A percentile compares a stretch with the other conserved stretches of the same genome.
These are phyloP conservation scores for Tephrocybe sp. DNA, from an alignment of 768 basidiomycete species.

Conservation along the genomic window DNA sequence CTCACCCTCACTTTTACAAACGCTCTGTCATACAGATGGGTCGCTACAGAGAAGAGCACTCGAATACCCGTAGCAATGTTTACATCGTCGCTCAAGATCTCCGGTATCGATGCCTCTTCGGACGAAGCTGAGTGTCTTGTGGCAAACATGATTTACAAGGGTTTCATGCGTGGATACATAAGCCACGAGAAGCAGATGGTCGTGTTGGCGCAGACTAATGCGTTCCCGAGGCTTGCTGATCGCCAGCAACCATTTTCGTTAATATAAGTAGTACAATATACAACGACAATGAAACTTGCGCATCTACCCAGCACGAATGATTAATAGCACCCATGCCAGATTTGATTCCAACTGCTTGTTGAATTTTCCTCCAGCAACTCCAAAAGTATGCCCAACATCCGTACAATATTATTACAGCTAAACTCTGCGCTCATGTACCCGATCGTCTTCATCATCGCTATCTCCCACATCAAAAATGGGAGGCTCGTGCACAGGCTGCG, in stretches of 20 bases:
- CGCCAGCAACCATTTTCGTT: conserved; percentile 52
- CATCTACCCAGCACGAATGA: too few relatives aligned
- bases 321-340: too few relatives aligned
- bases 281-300: too few relatives aligned
- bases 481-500: conserved; percentile 27
- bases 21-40: conserved; percentile 58
- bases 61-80: conserved; percentile 84
- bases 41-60: conserved; percentile 67
- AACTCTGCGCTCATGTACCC: conserved; percentile 13
- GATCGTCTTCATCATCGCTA: conserved; percentile 50
- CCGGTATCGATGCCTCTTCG: conserved; percentile 64
- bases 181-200: conserved; percentile 96
- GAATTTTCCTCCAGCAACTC: neutral
- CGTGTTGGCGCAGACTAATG: conserved; percentile 76
- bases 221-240: conserved; percentile 78
- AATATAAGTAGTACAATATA: conserved; percentile 27
- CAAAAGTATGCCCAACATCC: neutral
- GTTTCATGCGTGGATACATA: conserved; percentile 93
- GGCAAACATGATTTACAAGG: conserved; percentile 94
- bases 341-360: too few relatives aligned
- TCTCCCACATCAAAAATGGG: conserved; percentile 62
- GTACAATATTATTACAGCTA: conserved; percentile 5
- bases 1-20: neutral
- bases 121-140: conserved; percentile 94
- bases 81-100: conserved; percentile 69